Conservation (phyloP, 352 stramenopile genomes). For the Pythium vanterpoolii region DNA sequence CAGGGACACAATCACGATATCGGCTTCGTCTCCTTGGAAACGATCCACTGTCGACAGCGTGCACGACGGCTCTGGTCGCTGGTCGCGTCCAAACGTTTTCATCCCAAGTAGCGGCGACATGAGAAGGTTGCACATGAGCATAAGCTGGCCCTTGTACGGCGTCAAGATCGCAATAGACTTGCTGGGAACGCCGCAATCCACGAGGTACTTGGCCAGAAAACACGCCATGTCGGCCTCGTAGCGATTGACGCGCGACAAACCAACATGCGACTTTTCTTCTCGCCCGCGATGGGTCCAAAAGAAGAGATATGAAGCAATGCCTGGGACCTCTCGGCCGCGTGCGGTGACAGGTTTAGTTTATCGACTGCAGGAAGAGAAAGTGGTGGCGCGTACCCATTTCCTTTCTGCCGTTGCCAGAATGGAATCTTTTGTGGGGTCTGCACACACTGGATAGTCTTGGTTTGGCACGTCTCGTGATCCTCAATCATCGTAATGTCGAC, state of each 20-base stretch:
- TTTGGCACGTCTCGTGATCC: constrained; percentile 62
- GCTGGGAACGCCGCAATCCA: constrained; percentile 64
- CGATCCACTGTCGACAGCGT: constrained; percentile 83
- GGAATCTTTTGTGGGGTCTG: neutral
- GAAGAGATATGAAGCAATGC: constrained; percentile 72
- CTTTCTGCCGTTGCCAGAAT: neutral
- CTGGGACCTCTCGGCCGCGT: constrained; percentile 70
- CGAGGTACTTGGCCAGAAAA: constrained; percentile 72
- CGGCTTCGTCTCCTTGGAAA: constrained; percentile 89
- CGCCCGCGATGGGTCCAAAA: constrained; percentile 79
- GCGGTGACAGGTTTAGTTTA: constrained; percentile 33
- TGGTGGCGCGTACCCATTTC: neutral
- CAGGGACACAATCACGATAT: constrained; percentile 85
- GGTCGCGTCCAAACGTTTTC: constrained; percentile 24
- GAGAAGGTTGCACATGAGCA: constrained; percentile 77
- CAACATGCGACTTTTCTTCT: constrained; percentile 60
- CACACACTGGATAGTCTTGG: constrained; percentile 65
- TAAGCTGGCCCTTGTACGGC: constrained; percentile 87
- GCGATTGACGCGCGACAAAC: constrained; percentile 71
- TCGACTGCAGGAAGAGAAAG: neutral
- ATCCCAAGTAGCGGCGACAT: constrained; percentile 39
- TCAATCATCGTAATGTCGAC: constrained; percentile 74
- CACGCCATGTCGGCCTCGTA: constrained; percentile 78
- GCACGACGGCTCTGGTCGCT: constrained; percentile 35
- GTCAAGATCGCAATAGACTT: constrained; percentile 85